phyloP scores from a whole-genome alignment of 2,329 filamentous ascomycete genomes.

The Keithomyces neogunnii region DNA sequence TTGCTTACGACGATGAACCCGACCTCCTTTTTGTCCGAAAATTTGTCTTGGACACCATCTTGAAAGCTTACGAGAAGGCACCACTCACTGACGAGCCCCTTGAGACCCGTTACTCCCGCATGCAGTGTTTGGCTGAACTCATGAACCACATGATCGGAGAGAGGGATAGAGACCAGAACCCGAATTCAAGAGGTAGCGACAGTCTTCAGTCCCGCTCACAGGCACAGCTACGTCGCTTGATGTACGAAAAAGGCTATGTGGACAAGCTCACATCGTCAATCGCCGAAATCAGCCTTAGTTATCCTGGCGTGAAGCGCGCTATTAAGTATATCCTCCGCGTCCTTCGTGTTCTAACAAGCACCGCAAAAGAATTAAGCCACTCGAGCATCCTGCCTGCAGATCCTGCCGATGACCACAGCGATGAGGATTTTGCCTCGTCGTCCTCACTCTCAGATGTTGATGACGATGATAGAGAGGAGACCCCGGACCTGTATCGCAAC shows the following conservation, averaged over 20 bases:
- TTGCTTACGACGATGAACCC: constrained; percentile 65
- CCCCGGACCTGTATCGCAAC: constrained; percentile 93
- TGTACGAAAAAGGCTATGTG: constrained; percentile 98
- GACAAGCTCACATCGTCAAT: constrained; percentile 83
- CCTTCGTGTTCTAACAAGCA: constrained; percentile 76
- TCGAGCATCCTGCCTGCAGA: constrained; percentile 63
- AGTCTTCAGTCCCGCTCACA: constrained; percentile 49
- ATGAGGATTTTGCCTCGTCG: constrained; percentile 80
- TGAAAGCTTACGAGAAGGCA: constrained; percentile 88
- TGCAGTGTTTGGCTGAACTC: constrained; percentile 81
- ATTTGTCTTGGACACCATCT: constrained; percentile 87
- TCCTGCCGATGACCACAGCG: constrained; percentile 58
- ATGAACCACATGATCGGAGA: constrained; percentile 89
- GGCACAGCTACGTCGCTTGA: constrained; percentile 80
- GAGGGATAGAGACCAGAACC: constrained; percentile 54
- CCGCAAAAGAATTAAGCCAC: constrained; percentile 78
- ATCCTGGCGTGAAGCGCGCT: constrained; percentile 83
- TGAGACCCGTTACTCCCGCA: constrained; percentile 77
- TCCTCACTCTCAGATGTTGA: constrained; percentile 86
- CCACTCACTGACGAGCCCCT: constrained; percentile 69
- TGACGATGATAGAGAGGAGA: constrained; percentile 75
- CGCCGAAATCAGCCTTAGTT: constrained; percentile 91
- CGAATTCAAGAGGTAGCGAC: constrained; percentile 30
- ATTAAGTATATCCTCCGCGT: constrained; percentile 95
- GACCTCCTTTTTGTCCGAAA: constrained; percentile 88